phyloP scores from a whole-genome alignment of 805 yeast genomes.

The Nakazawaea ambrosiae region DNA sequence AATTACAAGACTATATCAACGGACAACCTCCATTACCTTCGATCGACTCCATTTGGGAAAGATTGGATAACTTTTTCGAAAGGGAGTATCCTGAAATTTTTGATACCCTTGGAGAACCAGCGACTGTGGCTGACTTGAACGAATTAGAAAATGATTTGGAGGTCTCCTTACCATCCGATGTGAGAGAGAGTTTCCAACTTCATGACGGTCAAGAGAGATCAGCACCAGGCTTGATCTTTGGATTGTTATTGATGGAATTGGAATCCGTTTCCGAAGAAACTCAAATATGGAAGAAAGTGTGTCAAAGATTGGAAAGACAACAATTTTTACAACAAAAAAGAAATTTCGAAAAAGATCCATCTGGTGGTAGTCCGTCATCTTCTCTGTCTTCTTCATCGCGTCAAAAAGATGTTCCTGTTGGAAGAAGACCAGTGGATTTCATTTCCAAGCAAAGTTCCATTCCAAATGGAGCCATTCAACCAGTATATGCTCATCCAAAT shows the following conservation, averaged over 20 bases:
- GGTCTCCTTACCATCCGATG: slow-evolving; percentile 69
- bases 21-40: slow-evolving; percentile 53
- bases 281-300: slow-evolving; percentile 76
- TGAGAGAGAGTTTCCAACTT: slow-evolving; percentile 67
- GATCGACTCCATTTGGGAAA: slow-evolving; percentile 80
- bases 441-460: slow-evolving; percentile 54
- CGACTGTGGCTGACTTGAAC: slow-evolving; percentile 70
- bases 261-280: slow-evolving; percentile 80
- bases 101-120: slow-evolving; percentile 72
- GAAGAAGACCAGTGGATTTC: slow-evolving; percentile 22
- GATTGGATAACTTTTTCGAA: slow-evolving; percentile 77
- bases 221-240: slow-evolving; percentile 65
- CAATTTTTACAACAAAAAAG: slow-evolving; percentile 5
- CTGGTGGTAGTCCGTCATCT: slow-evolving; percentile 1
- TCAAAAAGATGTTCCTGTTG: slow-evolving; percentile 11
- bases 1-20: slow-evolving; percentile 30
- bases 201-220: slow-evolving; percentile 94
- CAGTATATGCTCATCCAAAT: slow-evolving; percentile 76
- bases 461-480: slow-evolving; percentile 71
- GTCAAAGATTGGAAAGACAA: slow-evolving; percentile 30
- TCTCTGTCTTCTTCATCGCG: slow-evolving; percentile 7
- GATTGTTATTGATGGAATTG: slow-evolving; percentile 70
- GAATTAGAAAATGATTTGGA: slow-evolving; percentile 81
- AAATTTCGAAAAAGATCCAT: not conserved
- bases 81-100: slow-evolving; percentile 74